phyloP scores from a whole-genome alignment of 1,284 basidiomycete species.

The Microbotryomycetes sp. region DNA sequence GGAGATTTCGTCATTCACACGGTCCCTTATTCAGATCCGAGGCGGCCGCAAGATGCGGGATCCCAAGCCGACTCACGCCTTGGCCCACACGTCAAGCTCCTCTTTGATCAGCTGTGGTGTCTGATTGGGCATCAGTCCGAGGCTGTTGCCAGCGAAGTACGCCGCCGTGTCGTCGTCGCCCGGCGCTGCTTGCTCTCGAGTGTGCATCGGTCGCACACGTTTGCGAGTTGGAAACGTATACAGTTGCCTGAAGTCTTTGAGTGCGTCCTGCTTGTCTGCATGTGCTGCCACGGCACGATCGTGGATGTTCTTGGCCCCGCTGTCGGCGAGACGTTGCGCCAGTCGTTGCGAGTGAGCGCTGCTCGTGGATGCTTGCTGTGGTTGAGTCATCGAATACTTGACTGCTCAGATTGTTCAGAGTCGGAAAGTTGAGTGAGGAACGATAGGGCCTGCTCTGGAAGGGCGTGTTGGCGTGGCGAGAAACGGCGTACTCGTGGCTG shows the following conservation, averaged over 20 bases:
- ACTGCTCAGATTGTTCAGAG: neutral
- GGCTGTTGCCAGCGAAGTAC: slow-evolving; percentile 95
- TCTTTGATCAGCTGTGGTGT: slow-evolving; percentile 67
- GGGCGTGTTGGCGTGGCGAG: too few species aligned
- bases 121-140: slow-evolving; percentile 72
- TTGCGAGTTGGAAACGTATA: slow-evolving; percentile 24
- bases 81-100: slow-evolving; percentile 83
- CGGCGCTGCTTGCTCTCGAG: neutral
- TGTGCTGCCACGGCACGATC: slow-evolving; percentile 19
- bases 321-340: slow-evolving; percentile 11
- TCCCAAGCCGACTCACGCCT: slow-evolving; percentile 61
- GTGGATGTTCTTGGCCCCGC: slow-evolving; percentile 22
- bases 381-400: neutral
- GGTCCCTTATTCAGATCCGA: neutral
- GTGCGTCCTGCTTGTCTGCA: slow-evolving; percentile 24
- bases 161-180: slow-evolving; percentile 53
- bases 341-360: slow-evolving; percentile 1
- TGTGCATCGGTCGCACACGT: slow-evolving; percentile 8
- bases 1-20: slow-evolving; percentile 16
- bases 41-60: slow-evolving; percentile 7
- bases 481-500: too few species aligned
- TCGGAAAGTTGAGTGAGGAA: neutral
- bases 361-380: neutral
- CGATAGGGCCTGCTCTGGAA: too few species aligned
- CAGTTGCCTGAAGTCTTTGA: slow-evolving; percentile 5